Conservation (phyloP, 73 alveolate genomes). For the Uronychia binucleata region DNA sequence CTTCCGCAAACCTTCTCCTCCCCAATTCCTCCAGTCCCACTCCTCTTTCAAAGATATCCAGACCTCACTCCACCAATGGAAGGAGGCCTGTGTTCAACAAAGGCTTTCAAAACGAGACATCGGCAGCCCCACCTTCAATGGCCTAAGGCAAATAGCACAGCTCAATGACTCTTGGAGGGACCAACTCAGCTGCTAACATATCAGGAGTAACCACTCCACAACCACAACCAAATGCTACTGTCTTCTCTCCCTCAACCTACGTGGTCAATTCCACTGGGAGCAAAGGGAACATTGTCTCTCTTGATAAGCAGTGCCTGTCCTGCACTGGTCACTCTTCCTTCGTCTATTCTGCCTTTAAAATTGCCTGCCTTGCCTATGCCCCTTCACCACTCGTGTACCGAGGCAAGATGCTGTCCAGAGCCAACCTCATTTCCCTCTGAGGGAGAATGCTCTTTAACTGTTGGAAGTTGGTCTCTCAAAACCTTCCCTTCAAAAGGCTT, state of each 20-base stretch:
- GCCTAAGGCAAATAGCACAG: not conserved
- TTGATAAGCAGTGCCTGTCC: conserved; percentile 31
- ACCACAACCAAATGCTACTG: not conserved
- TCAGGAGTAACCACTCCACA: not conserved
- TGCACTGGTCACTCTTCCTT: conserved; percentile 25
- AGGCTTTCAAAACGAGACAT: not conserved
- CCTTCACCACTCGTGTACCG: conserved; percentile 16
- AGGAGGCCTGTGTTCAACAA: not conserved
- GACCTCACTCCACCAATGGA: not conserved
- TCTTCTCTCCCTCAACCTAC: not conserved
- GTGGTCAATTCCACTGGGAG: not conserved
- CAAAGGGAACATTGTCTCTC: conserved; percentile 11
- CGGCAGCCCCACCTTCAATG: not conserved
- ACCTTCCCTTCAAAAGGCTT: not conserved
- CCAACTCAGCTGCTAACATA: not conserved
- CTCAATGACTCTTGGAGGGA: not conserved
- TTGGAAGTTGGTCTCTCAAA: not conserved
- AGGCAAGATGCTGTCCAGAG: not conserved
- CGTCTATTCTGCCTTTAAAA: conserved; percentile 20
- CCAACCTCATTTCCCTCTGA: not conserved
- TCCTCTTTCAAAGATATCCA: not conserved
- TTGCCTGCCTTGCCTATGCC: conserved; percentile 44
- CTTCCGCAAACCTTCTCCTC: not conserved
- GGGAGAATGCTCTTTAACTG: not conserved
- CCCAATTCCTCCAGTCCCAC: not conserved